These are phyloP conservation scores for Cryptococcus floricola DNA, from an alignment of 1,284 basidiomycete species.

Conservation along the genomic window DNA sequence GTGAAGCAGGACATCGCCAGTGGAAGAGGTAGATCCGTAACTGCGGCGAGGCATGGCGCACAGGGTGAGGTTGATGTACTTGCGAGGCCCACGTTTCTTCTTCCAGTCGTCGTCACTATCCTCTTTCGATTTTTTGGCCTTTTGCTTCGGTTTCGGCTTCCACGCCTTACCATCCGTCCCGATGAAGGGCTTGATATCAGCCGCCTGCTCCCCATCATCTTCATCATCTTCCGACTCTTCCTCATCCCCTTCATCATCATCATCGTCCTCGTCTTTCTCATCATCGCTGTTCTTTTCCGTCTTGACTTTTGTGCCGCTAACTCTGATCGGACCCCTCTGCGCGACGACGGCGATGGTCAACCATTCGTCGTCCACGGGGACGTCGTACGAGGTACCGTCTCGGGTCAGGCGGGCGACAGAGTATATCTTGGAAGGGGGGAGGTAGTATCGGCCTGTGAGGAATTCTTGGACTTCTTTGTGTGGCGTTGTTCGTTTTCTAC, in stretches of 20 bases:
- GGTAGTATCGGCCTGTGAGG: slow-evolving; percentile 75
- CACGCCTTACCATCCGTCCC: slow-evolving; percentile 1
- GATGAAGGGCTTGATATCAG: slow-evolving; percentile 6
- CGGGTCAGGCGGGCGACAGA: slow-evolving; percentile 71
- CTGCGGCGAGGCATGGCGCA: slow-evolving; percentile 54
- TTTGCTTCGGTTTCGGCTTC: not conserved
- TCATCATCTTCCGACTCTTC: slow-evolving; percentile 7
- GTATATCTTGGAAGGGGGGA: slow-evolving; percentile 83
- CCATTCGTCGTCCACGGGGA: slow-evolving; percentile 87
- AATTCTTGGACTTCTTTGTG: slow-evolving; percentile 78
- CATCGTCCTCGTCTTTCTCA: slow-evolving; percentile 18
- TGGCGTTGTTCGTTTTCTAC: slow-evolving; percentile 66
- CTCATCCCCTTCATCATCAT: slow-evolving; percentile 3
- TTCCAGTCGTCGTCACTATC: slow-evolving; percentile 14
- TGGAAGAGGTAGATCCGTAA: slow-evolving; percentile 20
- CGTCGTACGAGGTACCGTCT: slow-evolving; percentile 77
- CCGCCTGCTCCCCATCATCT: slow-evolving; percentile 23
- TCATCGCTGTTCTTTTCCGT: slow-evolving; percentile 14
- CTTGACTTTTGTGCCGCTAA: slow-evolving; percentile 32
- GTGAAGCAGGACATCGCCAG: slow-evolving; percentile 76
- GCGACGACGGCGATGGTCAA: slow-evolving; percentile 90
- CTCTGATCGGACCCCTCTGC: slow-evolving; percentile 63
- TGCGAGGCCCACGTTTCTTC: slow-evolving; percentile 43
- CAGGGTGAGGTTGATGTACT: slow-evolving; percentile 82
- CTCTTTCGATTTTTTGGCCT: not conserved